Evolutionary conservation across 2,329 filamentous ascomycete genomes (phyloP).

Genomic region (Fusarium circinatum): DNA sequence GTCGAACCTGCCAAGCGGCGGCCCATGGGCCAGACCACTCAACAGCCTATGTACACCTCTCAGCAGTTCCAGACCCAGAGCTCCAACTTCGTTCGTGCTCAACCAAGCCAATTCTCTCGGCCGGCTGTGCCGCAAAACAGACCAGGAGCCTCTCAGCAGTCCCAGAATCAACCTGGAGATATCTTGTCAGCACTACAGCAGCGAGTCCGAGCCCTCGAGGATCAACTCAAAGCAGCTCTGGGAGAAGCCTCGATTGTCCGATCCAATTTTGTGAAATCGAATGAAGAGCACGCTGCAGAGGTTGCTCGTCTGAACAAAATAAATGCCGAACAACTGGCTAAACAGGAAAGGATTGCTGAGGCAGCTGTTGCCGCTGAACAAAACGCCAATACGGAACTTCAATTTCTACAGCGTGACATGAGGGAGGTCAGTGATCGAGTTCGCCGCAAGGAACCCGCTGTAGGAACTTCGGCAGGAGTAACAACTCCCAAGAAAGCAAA

Average conservation of each 20-base stretch:
- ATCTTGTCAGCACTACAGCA: conserved; percentile 61
- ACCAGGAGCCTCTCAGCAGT: conserved; percentile 36
- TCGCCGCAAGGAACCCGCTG: conserved; percentile 57
- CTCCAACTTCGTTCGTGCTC: conserved; percentile 45
- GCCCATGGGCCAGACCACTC: conserved; percentile 18
- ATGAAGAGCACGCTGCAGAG: conserved; percentile 71
- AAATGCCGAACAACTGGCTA: conserved; percentile 71
- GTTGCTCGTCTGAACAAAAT: conserved; percentile 70
- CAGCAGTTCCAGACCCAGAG: conserved; percentile 47
- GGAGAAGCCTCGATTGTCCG: conserved; percentile 83
- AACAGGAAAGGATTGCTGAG: conserved; percentile 72
- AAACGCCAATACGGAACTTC: conserved; percentile 73
- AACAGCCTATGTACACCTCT: conserved; percentile 43
- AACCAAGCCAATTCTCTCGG: conserved; percentile 56
- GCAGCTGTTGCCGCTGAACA: conserved; percentile 72
- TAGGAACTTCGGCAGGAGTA: conserved; percentile 29
- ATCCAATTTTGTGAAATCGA: conserved; percentile 71
- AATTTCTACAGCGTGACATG: conserved; percentile 78
- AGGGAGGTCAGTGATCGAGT: conserved; percentile 65
- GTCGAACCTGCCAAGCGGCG: conserved; percentile 42
- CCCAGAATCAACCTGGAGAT: conserved; percentile 47
- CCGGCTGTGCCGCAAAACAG: conserved; percentile 46
- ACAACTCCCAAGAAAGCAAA: conserved; percentile 70
- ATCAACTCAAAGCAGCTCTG: conserved; percentile 69
- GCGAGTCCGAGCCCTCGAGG: conserved; percentile 62